Base-by-base conservation (phyloP, 805 yeast species). In the Cyberlindnera xishuangbannaensis region DNA sequence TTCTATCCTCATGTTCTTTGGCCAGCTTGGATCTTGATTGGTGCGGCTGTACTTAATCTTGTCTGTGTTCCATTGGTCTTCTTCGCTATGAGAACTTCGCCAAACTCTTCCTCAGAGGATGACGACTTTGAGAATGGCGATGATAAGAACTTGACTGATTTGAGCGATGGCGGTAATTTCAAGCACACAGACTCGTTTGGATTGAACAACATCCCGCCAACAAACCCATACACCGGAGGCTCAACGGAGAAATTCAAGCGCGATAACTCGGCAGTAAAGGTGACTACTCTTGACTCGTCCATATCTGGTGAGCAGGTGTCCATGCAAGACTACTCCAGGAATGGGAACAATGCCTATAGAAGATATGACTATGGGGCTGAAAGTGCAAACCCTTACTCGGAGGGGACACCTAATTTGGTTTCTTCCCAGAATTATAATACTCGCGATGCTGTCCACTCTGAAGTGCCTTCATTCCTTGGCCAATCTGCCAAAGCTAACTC, bases 21-120 rank as follows among this genome's bases (percentile, higher is more conserved):
- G 88, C 67, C 77, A n/a, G 67, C 78, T 7, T 83, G 90, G 88
- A 52, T 78, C 21, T 62, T 79, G 48, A 67, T 82, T 18, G 86
- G 81, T 2, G 70, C 84, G 4, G 80, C 83, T 10, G 79, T 66
- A 0, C 56, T 77, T 34, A 66, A 68, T 35, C 58, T 83, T 37
- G 34, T 76, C 2, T 57, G 76, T 2, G 39, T 78, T 2, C 71
- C 82, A 6, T 53, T 75, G 26, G 59, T 71, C 19, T 64, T 71
- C 31, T 43, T 73, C 18, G 65, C 71, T 15, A 27, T 44, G 40
- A 41, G 43, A 31, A 47, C 51, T 2, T 31, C 34, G 4, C 48
- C 51, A 27, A 13, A 18, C 11, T 31, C 46, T 5, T 13, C 16
- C 13, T 32, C 32, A n/a, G 37, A 33, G 6, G 44, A 41, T 22